Base-by-base conservation (phyloP, 2,329 filamentous ascomycete genomes). In the Coleophoma cylindrospora region DNA sequence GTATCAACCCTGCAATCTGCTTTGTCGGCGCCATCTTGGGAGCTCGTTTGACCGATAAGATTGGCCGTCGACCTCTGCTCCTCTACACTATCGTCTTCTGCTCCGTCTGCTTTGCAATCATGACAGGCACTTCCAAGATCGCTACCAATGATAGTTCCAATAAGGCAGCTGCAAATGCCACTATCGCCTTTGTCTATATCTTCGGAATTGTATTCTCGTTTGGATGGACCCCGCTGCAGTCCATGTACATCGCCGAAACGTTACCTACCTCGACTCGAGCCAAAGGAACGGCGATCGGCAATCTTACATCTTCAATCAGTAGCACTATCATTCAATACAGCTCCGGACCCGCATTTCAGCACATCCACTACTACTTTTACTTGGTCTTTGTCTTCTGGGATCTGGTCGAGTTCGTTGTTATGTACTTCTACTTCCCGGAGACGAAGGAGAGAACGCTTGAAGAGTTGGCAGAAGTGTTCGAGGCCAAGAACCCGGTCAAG, bases 371-470 rank as follows among this genome's bases (percentile, higher is more conserved):
- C 47, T 70, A 70, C 53, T 61, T 69, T 33, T 61, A 63, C 14
- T 44, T 60, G 3, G 62, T 70, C 36, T 65, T 64, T 50, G 63
- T 62, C 5, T 54, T 55, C 34, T 66, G 62, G 63, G 59, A 64
- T 52, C 49, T 59, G 9, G 41, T 66, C 22, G 55, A 69, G 36
- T 51, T 50, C 5, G 48, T 72, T 3, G 79, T 75, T 59, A 71
- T 78, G 5, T 79, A 70, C 58, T 74, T 75, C 57, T 74, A 69
- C 50, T 66, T 80, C 6, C 77, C 78, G 0, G 77, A 81, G 59
- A 81, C 78, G 3, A 81, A 79, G 61, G 75, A 74, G 32, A 67
- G 74, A 13, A 76, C 74, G 2, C 66, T 80, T 6, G 78, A 81
- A 58, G 74, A 75, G 40, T 74, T 80, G 66, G 76, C 79, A 51